Evolutionary conservation across 345 rosid species (phyloP), one percentile per base, ranked within the genome.

Genomic region (Euphorbia peplus): DNA sequence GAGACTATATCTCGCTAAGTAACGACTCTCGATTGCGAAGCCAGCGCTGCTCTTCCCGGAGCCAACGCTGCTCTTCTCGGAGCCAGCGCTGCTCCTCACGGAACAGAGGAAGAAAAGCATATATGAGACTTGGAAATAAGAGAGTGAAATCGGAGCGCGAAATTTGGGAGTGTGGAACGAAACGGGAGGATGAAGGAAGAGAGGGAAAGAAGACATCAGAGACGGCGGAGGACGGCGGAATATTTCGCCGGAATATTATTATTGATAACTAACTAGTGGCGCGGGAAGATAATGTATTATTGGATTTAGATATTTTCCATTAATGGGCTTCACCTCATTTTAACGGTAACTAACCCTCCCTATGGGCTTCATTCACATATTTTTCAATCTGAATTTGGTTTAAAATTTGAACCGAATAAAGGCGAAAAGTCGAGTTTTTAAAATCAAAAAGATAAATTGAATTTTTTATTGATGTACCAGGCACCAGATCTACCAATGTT

Each of bases 21-120:
- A 95, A 81, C 0, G 86, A 69, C 22, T 89, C 95, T 4, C 93
- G 88, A 69, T 91, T 97, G n/a, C 80, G 83, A 19, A 72, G n/a
- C 97, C 98, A 93, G 1, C 97, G 73, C 71, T 84, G 85, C 69
- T 93, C 93, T 66, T 88, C 96, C 3, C 93, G 81, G 54, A 87
- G 79, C 98, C 98, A 93, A 12, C 98, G 82, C 64, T 87, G 85
- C 78, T 95, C 99, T 72, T 95, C 99, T 13, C 97, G 89, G 12
- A 89, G 79, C 99, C 97, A 88, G 2, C 96, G 80, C 69, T 95
- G 92, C 58, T 91, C 97, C 46, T 93, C 96, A 3, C 96, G 89
- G 16, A 30, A 86, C 53, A 28, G 79, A 55, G 28, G 76, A 30
- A 59, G 83, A 80, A 78, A 72, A 72, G 84, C 85, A 82, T 50